phyloP scores from a whole-genome alignment of 2,329 filamentous ascomycete species.

The Colletotrichum sp. region DNA sequence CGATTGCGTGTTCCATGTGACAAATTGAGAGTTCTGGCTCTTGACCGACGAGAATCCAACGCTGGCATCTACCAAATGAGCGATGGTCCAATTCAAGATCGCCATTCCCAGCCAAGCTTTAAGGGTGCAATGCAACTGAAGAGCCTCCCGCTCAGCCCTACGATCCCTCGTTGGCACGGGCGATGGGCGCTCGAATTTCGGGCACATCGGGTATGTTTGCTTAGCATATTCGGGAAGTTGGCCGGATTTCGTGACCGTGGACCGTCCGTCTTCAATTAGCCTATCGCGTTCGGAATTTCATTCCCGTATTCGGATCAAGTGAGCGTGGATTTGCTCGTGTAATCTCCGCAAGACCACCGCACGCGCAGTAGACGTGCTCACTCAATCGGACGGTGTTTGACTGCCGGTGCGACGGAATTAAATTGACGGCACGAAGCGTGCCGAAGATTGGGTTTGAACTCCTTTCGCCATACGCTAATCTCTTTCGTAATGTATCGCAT shows the following conservation, averaged over 20 bases:
- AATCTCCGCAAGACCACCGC: neutral
- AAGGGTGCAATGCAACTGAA: neutral
- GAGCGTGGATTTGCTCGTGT: neutral
- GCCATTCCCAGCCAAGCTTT: neutral
- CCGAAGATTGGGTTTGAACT: neutral
- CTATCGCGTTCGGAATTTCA: neutral
- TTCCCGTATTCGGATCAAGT: neutral
- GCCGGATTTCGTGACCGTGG: neutral
- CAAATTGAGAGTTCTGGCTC: neutral
- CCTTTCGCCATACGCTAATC: neutral
- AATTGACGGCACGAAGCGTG: neutral
- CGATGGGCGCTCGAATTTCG: neutral
- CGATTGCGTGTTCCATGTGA: neutral
- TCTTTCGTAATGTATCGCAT: neutral
- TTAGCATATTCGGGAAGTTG: neutral
- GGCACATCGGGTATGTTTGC: neutral
- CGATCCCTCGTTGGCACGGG: neutral
- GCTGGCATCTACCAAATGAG: neutral
- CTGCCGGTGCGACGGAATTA: neutral
- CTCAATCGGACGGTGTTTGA: conserved; percentile 3
- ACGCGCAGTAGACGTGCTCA: neutral
- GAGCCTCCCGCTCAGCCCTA: neutral
- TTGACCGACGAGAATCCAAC: neutral
- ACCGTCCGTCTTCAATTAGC: neutral
- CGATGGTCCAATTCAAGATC: neutral